A percentile compares a stretch with the other conserved stretches of the same genome.
phyloP scores from a whole-genome alignment of 139 green algal species.

The Chlamydomonas incerta region DNA sequence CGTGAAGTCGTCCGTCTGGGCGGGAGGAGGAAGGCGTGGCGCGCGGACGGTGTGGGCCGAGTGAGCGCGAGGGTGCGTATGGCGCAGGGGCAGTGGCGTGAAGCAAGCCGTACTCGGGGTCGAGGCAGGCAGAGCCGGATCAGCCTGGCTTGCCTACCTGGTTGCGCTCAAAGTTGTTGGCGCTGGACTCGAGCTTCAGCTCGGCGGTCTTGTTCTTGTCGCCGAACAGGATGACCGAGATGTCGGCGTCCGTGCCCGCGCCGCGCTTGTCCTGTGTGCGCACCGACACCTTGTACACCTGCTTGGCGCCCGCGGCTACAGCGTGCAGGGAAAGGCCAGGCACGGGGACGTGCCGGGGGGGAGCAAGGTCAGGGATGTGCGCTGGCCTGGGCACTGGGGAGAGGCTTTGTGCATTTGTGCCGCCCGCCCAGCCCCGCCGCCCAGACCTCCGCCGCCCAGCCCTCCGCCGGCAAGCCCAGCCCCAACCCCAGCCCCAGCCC shows the following conservation, averaged over 20 bases:
- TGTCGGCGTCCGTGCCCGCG: slow-evolving; percentile 73
- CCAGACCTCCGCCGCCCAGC: too few species aligned
- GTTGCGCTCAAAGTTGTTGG: slow-evolving; percentile 68
- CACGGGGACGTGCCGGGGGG: not conserved
- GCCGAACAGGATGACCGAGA: slow-evolving; percentile 72
- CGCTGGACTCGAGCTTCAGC: slow-evolving; percentile 58
- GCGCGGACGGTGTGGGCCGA: not conserved
- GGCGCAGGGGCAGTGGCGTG: too few species aligned
- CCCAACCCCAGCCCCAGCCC: too few species aligned
- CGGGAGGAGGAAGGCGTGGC: not conserved
- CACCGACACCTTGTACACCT: slow-evolving; percentile 63
- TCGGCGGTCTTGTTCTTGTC: slow-evolving; percentile 53
- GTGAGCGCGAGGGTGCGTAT: not conserved
- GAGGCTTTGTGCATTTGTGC: too few species aligned
- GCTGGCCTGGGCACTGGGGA: too few species aligned
- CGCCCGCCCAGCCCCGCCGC: too few species aligned
- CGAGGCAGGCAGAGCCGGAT: too few species aligned
- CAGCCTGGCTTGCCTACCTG: too few species aligned
- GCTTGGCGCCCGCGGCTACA: slow-evolving; percentile 48
- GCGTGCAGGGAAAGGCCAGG: not conserved
- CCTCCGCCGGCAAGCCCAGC: too few species aligned
- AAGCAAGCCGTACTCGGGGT: too few species aligned
- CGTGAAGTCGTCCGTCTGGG: slow-evolving; percentile 67
- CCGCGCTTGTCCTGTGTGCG: slow-evolving; percentile 62
- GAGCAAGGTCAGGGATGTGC: not conserved